Evolutionary conservation across 2,329 filamentous ascomycete genomes (phyloP), one percentile per base, ranked within the genome.

Genomic region (Botrytis deweyae): DNA sequence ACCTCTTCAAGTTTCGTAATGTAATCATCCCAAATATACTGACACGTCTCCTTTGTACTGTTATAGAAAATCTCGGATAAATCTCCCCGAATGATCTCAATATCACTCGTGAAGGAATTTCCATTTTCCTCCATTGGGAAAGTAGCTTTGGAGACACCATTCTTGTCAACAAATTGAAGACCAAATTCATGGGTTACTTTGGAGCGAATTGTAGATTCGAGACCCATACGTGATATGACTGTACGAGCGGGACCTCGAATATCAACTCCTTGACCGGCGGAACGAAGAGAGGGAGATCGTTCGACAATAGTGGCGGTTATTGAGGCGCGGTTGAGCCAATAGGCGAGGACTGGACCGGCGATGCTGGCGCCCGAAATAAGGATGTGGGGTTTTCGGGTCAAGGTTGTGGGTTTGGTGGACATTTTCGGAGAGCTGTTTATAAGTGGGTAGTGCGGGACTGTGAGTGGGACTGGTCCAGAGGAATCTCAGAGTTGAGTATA

Each of bases 231-330:
- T 3, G 81, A 78, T 80, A 84, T 83, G 2, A 84, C 79, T 1
- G 80, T 78, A 7, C 84, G 81, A 3, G 82, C 83, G 3, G 76
- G 78, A 12, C 80, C 82, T 82, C 86, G 84, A 4, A 90, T 81
- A 76, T 90, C 88, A 42, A 90, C 80, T 64, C 88, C 87, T 16
- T 86, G 84, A 0, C 88, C 88, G 0, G 82, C 82, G 1, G 83
- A 80, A 3, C 87, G 84, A 0, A 88, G 79, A 52, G 6, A 81
- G 77, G 63, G 76, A 81, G 7, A 84, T 81, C 76, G 83, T 76
- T 86, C 85, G 52, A 86, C 77, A 42, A 86, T 74, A 1, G 82
- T 83, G 62, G 84, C 78, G 46, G 77, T 74, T 72, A 83, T 80
- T 42, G 82, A 81, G 38, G 80, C 75, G 64, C 81, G 81, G 5